phyloP scores from a whole-genome alignment of 75 land plant genomes.

The Sequoia sempervirens region DNA sequence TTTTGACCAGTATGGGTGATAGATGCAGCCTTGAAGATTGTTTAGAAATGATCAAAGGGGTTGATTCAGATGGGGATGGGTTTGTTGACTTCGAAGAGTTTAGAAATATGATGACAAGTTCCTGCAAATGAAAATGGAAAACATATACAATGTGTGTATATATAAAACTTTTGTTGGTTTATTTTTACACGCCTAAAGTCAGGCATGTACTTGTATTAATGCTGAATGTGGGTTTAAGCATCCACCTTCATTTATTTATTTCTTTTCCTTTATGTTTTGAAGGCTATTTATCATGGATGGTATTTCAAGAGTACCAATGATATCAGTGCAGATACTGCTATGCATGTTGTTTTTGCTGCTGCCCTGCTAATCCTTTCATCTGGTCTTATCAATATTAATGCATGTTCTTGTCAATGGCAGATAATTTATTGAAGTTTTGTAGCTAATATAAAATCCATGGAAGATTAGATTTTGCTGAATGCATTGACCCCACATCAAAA shows the following conservation, averaged over 20 bases:
- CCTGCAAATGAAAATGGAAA: neutral
- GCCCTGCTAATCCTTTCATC: too few species aligned
- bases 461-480: too few species aligned
- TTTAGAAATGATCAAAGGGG: constrained; percentile 22
- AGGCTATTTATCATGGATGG: neutral
- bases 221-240: too few species aligned
- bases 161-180: neutral
- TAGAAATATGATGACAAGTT: constrained; percentile 22
- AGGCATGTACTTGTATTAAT: too few species aligned
- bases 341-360: neutral
- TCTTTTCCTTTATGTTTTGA: too few species aligned
- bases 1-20: constrained; percentile 28
- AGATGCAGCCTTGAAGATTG: constrained; percentile 22
- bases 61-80: constrained; percentile 33
- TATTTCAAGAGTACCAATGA: too few species aligned
- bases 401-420: too few species aligned
- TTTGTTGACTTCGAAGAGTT: constrained; percentile 38
- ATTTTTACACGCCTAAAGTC: neutral
- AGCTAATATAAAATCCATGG: too few species aligned
- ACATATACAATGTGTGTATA: neutral
- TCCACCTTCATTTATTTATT: too few species aligned
- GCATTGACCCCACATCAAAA: too few species aligned
- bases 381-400: too few species aligned
- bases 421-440: too few species aligned
- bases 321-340: neutral